These are phyloP conservation scores for Geotrichum australiense DNA, from an alignment of 1,139 yeast species.

Conservation along the genomic window DNA sequence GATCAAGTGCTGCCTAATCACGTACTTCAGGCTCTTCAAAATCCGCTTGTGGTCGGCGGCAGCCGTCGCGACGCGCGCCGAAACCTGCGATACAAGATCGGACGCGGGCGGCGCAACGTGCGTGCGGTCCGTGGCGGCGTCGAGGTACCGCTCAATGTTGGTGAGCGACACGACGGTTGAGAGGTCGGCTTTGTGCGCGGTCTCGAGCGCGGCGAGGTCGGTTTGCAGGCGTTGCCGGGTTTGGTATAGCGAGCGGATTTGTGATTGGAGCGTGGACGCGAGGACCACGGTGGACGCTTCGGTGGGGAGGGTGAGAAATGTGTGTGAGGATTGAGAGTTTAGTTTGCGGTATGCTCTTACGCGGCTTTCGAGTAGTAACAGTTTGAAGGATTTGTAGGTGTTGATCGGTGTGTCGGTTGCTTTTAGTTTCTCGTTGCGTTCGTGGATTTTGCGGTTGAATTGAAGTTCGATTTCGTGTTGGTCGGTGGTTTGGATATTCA, in stretches of 20 bases:
- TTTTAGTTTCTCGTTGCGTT: neutral
- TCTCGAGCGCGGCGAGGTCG: too few species aligned
- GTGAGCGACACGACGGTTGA: neutral
- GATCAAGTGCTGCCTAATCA: slow-evolving; percentile 1
- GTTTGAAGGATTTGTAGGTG: neutral
- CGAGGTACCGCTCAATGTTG: neutral
- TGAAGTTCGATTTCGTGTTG: neutral
- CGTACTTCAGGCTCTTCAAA: neutral
- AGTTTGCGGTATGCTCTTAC: too few species aligned
- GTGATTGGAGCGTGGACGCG: neutral
- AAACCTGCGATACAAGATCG: neutral
- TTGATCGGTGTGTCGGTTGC: neutral
- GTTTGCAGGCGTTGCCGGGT: neutral
- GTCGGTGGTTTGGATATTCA: neutral
- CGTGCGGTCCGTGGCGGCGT: neutral
- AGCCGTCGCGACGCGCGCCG: neutral
- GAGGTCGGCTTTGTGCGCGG: too few species aligned
- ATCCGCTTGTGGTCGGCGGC: neutral
- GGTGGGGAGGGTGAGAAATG: neutral
- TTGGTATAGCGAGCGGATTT: neutral
- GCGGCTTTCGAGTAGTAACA: neutral
- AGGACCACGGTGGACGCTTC: neutral
- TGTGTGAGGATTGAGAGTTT: too few species aligned
- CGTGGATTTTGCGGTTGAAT: neutral
- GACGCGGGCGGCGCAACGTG: neutral